Evolutionary conservation across 2,329 filamentous ascomycete genomes (phyloP), one percentile per base, ranked within the genome.

Genomic region (Arthrobotrys iridis): DNA sequence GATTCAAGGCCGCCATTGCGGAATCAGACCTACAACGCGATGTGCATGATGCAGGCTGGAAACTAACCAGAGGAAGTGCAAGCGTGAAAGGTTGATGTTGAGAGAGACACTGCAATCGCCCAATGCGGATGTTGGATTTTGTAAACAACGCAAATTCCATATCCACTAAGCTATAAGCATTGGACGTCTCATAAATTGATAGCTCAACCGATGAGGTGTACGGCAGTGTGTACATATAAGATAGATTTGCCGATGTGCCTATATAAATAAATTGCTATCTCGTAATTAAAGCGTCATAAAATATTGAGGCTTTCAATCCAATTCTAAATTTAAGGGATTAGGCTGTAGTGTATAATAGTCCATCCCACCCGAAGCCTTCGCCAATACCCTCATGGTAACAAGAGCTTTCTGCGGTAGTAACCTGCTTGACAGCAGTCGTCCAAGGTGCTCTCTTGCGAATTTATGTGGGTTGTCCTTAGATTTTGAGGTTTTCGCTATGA

Each of bases 351-450:
- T 55, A 20, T 55, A 55, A n/a, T 55, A 55, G 18, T 64, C 45
- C 30, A 50, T 66, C 15, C 65, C 66, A 46, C 66, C 55, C 0
- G 57, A 70, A 6, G 45, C 57, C 7, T 35, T 40, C 8, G 55
- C 30, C 26, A 62, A 37, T 1, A 70, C 18, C 10, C 66, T 58
- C 66, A 70, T 70, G 2, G 66, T 70, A 15, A 70, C 45, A 26
- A 70, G 46, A 5, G 66, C 66, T 15, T 70, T 70, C 35, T 70
- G 66, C 11, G 66, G 57, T 6, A 70, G 30, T 3, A n/a, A 18
- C 10, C 24, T 45, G 11, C 4, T 70, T 13, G 30, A 45, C 28
- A 59, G 11, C 4, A 70, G 18, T 1, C 43, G 43, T n/a, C 20
- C 35, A 28, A 70, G 55, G 46, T 63, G 64, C 22, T 48, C 26